phyloP scores from a whole-genome alignment of 1,284 basidiomycete species.

The Flammula alnicola region DNA sequence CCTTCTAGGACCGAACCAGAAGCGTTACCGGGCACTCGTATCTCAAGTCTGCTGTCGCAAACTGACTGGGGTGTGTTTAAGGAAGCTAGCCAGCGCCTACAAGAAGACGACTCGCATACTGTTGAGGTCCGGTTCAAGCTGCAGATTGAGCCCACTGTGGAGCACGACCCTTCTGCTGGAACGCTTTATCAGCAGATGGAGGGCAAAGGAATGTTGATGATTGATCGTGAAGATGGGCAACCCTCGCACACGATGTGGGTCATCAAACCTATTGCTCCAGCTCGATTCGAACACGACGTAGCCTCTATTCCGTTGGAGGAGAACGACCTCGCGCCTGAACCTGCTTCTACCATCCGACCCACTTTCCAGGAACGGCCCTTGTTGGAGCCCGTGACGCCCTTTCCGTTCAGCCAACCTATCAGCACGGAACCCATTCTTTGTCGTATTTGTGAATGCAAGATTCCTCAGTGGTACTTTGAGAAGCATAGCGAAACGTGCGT shows the following conservation, averaged over 20 bases:
- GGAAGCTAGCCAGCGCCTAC: constrained; percentile 85
- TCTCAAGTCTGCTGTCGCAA: constrained; percentile 84
- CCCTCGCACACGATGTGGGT: constrained; percentile 99
- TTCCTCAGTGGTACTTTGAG: constrained; percentile 99
- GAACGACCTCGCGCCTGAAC: constrained; percentile 57
- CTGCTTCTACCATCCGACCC: constrained; percentile 40
- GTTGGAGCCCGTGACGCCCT: constrained; percentile 60
- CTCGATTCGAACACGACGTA: constrained; percentile 66
- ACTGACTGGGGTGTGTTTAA: constrained; percentile 88
- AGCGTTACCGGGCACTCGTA: constrained; percentile 78
- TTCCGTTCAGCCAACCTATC: constrained; percentile 77
- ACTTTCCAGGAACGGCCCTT: constrained; percentile 32
- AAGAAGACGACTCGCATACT: constrained; percentile 93
- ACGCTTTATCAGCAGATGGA: constrained; percentile 89
- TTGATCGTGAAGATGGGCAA: constrained; percentile 84
- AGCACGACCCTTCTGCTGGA: constrained; percentile 54
- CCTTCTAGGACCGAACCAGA: constrained; percentile 81
- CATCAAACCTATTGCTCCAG: constrained; percentile 81
- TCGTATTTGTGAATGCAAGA: constrained; percentile 96
- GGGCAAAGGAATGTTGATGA: constrained; percentile 98
- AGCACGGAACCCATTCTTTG: constrained; percentile 90
- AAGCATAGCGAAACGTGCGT: constrained; percentile 99
- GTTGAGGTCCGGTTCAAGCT: constrained; percentile 92
- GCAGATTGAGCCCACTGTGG: constrained; percentile 66
- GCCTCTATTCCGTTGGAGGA: constrained; percentile 60